A percentile compares a stretch with the other conserved stretches of the same genome.
Evolutionary conservation across 805 yeast genomes (phyloP).

Genomic region (Ogataea nakhonphanomensis): DNA sequence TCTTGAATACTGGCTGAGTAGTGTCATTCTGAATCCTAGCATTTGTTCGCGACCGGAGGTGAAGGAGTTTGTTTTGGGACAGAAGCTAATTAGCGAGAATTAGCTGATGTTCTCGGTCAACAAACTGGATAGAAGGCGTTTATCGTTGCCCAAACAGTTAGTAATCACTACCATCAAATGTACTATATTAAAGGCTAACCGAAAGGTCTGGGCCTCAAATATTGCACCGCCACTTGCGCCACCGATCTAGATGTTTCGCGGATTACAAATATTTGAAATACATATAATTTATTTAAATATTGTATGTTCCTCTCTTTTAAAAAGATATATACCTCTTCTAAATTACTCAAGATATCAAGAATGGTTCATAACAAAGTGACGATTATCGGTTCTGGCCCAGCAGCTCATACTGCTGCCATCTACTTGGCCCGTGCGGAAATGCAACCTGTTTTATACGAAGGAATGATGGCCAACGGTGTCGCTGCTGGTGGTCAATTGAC

Average conservation of each 20-base stretch:
- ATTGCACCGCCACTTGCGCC: slow-evolving; percentile 7
- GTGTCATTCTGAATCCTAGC: slow-evolving; percentile 49
- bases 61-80: slow-evolving; percentile 35
- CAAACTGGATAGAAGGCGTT: neutral
- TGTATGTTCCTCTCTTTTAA: slow-evolving; percentile 5
- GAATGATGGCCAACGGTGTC: slow-evolving; percentile 94
- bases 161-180: no score
- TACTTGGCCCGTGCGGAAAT: slow-evolving; percentile 95
- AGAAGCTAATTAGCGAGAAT: slow-evolving; percentile 1
- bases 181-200: neutral
- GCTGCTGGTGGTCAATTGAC: slow-evolving; percentile 99
- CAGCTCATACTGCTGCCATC: slow-evolving; percentile 99
- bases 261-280: slow-evolving; percentile 11
- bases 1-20: slow-evolving; percentile 56
- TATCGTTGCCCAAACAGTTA: no score
- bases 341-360: slow-evolving; percentile 31
- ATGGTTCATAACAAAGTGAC: slow-evolving; percentile 85
- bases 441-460: slow-evolving; percentile 91
- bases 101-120: neutral
- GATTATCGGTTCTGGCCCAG: slow-evolving; percentile 96
- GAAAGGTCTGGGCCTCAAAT: slow-evolving; percentile 2
- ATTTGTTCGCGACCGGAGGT: slow-evolving; percentile 38
- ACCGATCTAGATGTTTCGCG: slow-evolving; percentile 12
- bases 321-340: neutral
- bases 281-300: slow-evolving; percentile 4